Conservation (phyloP, 1,284 basidiomycete genomes). For the Leccinum solheimii region DNA sequence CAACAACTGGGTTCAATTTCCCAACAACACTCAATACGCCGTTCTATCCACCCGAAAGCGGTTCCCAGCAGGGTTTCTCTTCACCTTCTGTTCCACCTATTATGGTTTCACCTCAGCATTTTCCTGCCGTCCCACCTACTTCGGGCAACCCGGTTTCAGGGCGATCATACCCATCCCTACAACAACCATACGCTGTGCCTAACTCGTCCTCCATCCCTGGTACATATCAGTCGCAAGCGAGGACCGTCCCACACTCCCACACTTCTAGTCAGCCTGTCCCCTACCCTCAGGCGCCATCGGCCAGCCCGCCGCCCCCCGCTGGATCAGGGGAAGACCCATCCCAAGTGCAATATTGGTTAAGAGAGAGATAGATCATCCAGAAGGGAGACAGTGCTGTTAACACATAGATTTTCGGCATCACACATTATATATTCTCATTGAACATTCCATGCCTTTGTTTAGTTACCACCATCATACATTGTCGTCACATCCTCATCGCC, state of each 20-base stretch:
- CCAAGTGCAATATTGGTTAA: slow-evolving; percentile 34
- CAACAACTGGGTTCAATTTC: slow-evolving; percentile 29
- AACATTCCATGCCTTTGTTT: slow-evolving; percentile 4
- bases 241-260: slow-evolving; percentile 5
- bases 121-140: slow-evolving; percentile 18
- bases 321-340: slow-evolving; percentile 30
- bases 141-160: slow-evolving; percentile 24
- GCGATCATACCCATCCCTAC: slow-evolving; percentile 30
- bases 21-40: slow-evolving; percentile 45
- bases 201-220: slow-evolving; percentile 17
- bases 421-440: slow-evolving; percentile 10
- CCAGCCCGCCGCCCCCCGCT: slow-evolving; percentile 25
- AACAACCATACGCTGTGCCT: slow-evolving; percentile 25
- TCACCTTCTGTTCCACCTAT: slow-evolving; percentile 32
- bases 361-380: slow-evolving; percentile 22
- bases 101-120: slow-evolving; percentile 34
- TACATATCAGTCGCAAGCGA: slow-evolving; percentile 29
- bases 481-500: slow-evolving; percentile 14
- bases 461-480: slow-evolving; percentile 10
- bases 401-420: slow-evolving; percentile 23
- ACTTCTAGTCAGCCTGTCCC: slow-evolving; percentile 20
- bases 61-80: slow-evolving; percentile 22
- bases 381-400: slow-evolving; percentile 10
- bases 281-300: slow-evolving; percentile 27
- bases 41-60: slow-evolving; percentile 43